phyloP scores from a whole-genome alignment of 2,329 filamentous ascomycete species.

The Fusarium devonianum region DNA sequence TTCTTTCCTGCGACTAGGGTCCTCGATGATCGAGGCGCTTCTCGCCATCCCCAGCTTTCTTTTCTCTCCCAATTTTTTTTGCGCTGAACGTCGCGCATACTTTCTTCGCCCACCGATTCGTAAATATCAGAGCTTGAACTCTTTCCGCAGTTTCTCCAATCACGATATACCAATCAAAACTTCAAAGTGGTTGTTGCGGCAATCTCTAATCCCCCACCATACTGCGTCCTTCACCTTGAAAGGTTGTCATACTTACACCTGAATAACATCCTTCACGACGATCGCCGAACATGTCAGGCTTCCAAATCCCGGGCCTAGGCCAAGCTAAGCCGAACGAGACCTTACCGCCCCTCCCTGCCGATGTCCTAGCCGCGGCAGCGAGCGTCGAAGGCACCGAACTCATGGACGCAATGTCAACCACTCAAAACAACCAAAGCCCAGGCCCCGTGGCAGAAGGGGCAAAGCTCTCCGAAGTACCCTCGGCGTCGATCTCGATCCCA shows the following conservation, averaged over 20 bases:
- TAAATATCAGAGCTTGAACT: too few relatives aligned
- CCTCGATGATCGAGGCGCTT: slow-evolving; percentile 10
- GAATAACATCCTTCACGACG: background rate
- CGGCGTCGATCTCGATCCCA: slow-evolving; percentile 10
- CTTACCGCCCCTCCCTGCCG: slow-evolving; percentile 49
- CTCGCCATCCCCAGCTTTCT: slow-evolving; percentile 10
- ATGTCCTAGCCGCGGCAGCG: slow-evolving; percentile 43
- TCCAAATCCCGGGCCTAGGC: slow-evolving; percentile 54
- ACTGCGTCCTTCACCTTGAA: background rate
- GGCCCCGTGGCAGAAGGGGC: slow-evolving; percentile 5
- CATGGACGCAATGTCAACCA: slow-evolving; percentile 9
- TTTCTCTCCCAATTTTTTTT: slow-evolving; percentile 21
- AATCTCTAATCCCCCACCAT: too few relatives aligned
- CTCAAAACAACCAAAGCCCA: slow-evolving; percentile 7
- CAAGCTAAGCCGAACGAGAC: slow-evolving; percentile 53
- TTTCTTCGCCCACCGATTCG: background rate
- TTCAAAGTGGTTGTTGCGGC: too few relatives aligned
- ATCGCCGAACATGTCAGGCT: slow-evolving; percentile 48
- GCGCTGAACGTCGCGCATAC: slow-evolving; percentile 7
- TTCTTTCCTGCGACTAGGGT: slow-evolving; percentile 31
- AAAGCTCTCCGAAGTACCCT: slow-evolving; percentile 9
- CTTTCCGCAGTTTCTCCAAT: too few relatives aligned
- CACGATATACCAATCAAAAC: background rate
- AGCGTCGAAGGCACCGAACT: slow-evolving; percentile 39
- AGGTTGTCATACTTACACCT: too few relatives aligned